Base-by-base conservation (phyloP, 495 filamentous ascomycete species). In the Talaromyces liani region DNA sequence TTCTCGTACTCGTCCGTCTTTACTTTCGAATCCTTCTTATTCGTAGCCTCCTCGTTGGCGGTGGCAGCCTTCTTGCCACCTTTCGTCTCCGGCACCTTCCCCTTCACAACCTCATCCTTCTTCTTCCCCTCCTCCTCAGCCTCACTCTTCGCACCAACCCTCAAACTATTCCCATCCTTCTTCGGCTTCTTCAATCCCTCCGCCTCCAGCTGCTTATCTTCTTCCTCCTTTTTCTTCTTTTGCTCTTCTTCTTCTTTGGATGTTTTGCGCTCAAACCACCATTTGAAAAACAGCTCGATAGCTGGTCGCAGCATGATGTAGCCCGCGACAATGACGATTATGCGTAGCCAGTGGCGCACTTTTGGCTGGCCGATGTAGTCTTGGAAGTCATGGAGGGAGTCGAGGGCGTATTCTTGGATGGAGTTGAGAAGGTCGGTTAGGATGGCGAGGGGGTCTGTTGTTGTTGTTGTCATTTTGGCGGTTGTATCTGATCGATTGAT, bases 261-360 rank as follows among this genome's bases (percentile, higher is more conserved):
- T 31, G 75, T 78, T 51, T 85, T 82, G 45, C 80, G 82, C 34
- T 87, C 85, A 9, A 84, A 78, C 68, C 83, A 79, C 61, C 82
- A 77, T 14, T 79, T 73, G 65, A 81, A 81, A 57, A 74, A 80
- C 65, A 67, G 77, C 71, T 70, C 84, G 60, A 91, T 76, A 68
- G 86, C 88, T 0, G 88, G 87, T 4, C 88, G 82, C n/a, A 91
- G 64, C 16, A 91, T 73, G 63, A 84, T 49, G 74, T 91, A 91
- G 68, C 75, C 77, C 56, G 87, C 75, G 14, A 87, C 83, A 57
- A 88, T 77, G 62, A 82, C 76, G 63, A 87, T 72, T 27, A 90
- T 71, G 33, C 86, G 84, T 58, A 90, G 82, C 79, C 80, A 88
- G 66, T 85, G 79, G 63, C 80, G 69, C 27, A 72, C 62, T 63